Evolutionary conservation across 352 stramenopile genomes (phyloP).

Genomic region (Phytophthora ohioensis): DNA sequence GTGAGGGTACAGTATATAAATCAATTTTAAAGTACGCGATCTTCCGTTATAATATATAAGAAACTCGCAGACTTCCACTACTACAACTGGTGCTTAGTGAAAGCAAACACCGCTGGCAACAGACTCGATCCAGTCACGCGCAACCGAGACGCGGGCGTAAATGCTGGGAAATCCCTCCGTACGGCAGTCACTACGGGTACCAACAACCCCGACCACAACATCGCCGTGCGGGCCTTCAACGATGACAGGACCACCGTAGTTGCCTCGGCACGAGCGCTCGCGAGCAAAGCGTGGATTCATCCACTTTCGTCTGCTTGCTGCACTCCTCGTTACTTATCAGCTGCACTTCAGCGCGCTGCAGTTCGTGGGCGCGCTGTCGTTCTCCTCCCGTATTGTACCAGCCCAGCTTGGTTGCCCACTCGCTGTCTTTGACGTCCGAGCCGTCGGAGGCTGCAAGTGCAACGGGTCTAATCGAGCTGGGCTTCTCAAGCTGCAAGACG

Average conservation of each 20-base stretch:
- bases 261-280: constrained; percentile 52
- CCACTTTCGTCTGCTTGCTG: constrained; percentile 28
- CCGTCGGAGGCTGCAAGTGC: constrained; percentile 31
- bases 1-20: too few species aligned
- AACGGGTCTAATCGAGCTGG: constrained; percentile 42
- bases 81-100: not conserved
- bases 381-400: constrained; percentile 39
- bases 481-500: constrained; percentile 48
- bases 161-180: constrained; percentile 47
- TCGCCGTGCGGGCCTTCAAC: constrained; percentile 33
- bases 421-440: constrained; percentile 35
- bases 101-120: constrained; percentile 7
- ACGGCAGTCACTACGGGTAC: constrained; percentile 53
- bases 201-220: constrained; percentile 49
- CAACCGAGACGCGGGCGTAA: constrained; percentile 52
- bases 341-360: constrained; percentile 46
- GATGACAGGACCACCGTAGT: constrained; percentile 60
- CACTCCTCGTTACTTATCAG: constrained; percentile 48
- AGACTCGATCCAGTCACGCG: constrained; percentile 44
- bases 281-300: constrained; percentile 54
- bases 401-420: constrained; percentile 36
- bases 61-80: too few species aligned
- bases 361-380: constrained; percentile 24
- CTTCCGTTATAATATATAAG: too few species aligned
- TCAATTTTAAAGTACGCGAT: too few species aligned